Evolutionary conservation across 768 basidiomycete species (phyloP), one percentile per base, ranked within the genome.

Genomic region (Amanita pallidorosea): DNA sequence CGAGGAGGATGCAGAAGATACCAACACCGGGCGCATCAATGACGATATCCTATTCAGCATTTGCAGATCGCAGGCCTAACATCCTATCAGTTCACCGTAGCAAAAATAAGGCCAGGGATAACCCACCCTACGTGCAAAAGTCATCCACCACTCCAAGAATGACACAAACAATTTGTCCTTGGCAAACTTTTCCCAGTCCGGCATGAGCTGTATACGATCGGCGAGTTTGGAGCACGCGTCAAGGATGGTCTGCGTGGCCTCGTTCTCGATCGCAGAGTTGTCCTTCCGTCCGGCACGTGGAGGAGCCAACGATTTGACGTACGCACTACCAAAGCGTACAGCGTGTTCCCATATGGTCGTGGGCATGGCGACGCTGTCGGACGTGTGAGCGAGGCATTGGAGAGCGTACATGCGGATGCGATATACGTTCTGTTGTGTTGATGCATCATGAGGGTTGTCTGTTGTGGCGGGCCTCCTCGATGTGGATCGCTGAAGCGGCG

Each of bases 71-170:
- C 73, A 71, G 2, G 65, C 70, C 81, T 82, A 52, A 18, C 50
- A 8, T 31, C 47, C 38, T 17, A 34, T 50, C 25, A 35, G 31
- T 40, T 33, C n/a, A 27, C 27, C 20, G 37, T 34, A 12, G 29
- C 27, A 45, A 37, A 5, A 49, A 20, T 37, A 44, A 45, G 9
- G 29, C 13, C 12, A 1, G 43, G 5, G 27, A 27, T 18, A 6
- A 33, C 63, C 72, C 51, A 84, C 88, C 68, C 71, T 72, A 58
- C 76, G 78, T 0, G 87, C 85, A 55, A 88, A 76, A 17, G 65
- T 68, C 56, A 79, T 73, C 80, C 88, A 88, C 49, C 77, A 79
- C 55, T 89, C 85, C 60, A 85, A 88, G 61, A 85, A 77, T 7
- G 69, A 67, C 12, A 77, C 54, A 57, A 85, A 90, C 0, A 72